Base-by-base conservation (phyloP, 495 filamentous ascomycete species). In the Barbatosphaeria neglecta region DNA sequence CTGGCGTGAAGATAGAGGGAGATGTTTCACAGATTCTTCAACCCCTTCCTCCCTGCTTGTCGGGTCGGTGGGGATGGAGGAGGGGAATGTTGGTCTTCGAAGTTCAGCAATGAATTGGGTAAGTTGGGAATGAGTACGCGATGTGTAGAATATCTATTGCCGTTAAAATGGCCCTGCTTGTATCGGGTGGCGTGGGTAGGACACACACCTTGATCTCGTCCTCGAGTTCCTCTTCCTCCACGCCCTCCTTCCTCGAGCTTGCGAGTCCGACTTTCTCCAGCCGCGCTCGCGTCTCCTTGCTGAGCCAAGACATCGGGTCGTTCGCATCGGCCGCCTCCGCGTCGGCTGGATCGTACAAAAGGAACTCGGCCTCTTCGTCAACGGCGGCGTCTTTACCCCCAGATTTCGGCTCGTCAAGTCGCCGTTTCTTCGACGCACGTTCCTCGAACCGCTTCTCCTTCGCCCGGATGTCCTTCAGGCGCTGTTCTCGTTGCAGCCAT, bases 21-120 rank as follows among this genome's bases (percentile, higher is more conserved):
- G 64, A 51, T 97, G 86, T 54, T 92, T 96, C 23, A 96, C 61
- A 5, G 73, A 69, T 56, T 90, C 83, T 27, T 73, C 69, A 9
- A 75, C 55, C 18, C 60, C 48, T 2, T 41, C 19, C 10, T 57
- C 64, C 50, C 11, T 64, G 50, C 11, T 50, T 57, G 27, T 43
- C 37, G 44, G 69, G 37, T 53, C 69, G 52, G 33, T 65, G 38
- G 58, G 67, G 16, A 70, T 23, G 10, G 61, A 68, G 1, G 86
- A 72, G 18, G 90, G 86, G 43, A 96, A 76, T 4, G 73, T 68
- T 15, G 94, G 86, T n/a, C 87, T 80, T 3, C 84, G 79, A 25
- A 98, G 66, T 56, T 98, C 93, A 44, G 81, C 78, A n/a, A 89
- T 82, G 57, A 98, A 96, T 62, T 98, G 92, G 4, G 83, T 84